Percentiles rank a stretch among this genome's conserved stretches.
Evolutionary conservation across 1,284 basidiomycete genomes (phyloP).

Genomic region (Boletus sp.): DNA sequence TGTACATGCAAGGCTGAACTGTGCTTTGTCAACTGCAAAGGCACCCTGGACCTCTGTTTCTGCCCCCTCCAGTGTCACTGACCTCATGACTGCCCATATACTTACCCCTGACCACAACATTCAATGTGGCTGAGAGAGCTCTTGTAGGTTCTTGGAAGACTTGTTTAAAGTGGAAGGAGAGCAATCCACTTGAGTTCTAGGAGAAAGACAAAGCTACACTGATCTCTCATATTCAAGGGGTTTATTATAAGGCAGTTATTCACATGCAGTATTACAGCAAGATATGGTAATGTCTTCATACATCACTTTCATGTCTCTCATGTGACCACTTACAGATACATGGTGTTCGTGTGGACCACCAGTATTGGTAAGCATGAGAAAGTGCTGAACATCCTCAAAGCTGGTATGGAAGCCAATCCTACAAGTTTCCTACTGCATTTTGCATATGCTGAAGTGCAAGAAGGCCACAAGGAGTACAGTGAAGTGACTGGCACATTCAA

Average conservation of each 20-base stretch:
- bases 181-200: slow-evolving; percentile 90
- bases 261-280: slow-evolving; percentile 95
- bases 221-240: slow-evolving; percentile 72
- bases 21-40: slow-evolving; percentile 83
- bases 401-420: slow-evolving; percentile 88
- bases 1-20: slow-evolving; percentile 92
- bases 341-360: slow-evolving; percentile 82
- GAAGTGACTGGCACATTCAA: slow-evolving; percentile 72
- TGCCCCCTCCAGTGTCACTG: slow-evolving; percentile 45
- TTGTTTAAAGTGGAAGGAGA: slow-evolving; percentile 95
- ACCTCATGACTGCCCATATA: slow-evolving; percentile 48
- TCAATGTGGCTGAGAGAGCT: slow-evolving; percentile 69
- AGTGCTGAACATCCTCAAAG: slow-evolving; percentile 75
- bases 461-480: slow-evolving; percentile 62
- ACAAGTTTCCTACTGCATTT: slow-evolving; percentile 85
- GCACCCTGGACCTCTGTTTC: slow-evolving; percentile 65
- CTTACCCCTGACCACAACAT: slow-evolving; percentile 75
- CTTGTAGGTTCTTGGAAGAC: slow-evolving; percentile 85
- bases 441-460: slow-evolving; percentile 83
- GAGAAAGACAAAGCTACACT: slow-evolving; percentile 75
- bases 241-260: slow-evolving; percentile 86
- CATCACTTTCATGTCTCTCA: slow-evolving; percentile 13
- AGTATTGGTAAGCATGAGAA: slow-evolving; percentile 80
- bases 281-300: slow-evolving; percentile 66
- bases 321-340: slow-evolving; percentile 61